Percentiles rank a stretch among this genome's conserved stretches.
Conservation (phyloP, 2,329 filamentous ascomycete genomes). For the Pseudogymnoascus sp. region DNA sequence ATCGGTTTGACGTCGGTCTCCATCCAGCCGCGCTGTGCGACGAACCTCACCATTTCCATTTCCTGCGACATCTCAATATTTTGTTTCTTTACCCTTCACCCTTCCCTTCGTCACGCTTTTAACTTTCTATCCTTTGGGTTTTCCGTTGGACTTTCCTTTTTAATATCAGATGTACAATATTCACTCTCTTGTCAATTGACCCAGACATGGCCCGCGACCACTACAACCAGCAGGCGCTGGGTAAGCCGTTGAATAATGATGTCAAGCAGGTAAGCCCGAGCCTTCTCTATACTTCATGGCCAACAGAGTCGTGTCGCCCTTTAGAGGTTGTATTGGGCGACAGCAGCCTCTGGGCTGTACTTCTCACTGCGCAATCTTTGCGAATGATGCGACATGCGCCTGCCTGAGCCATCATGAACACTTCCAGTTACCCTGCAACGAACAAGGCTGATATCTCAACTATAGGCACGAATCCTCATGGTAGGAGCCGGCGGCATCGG, state of each 20-base stretch:
- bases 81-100: neutral
- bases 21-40: constrained; percentile 5
- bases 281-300: neutral
- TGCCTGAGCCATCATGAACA: neutral
- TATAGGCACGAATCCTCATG: constrained; percentile 77
- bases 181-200: constrained; percentile 1
- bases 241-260: constrained; percentile 49
- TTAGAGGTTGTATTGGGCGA: neutral
- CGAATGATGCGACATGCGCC: constrained; percentile 1
- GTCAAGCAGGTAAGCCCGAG: constrained; percentile 56
- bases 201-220: constrained; percentile 37
- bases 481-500: constrained; percentile 96
- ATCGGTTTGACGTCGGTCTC: constrained; percentile 1
- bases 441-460: constrained; percentile 27
- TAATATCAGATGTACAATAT: constrained; percentile 9
- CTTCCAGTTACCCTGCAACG: constrained; percentile 2
- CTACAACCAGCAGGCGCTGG: constrained; percentile 58
- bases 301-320: neutral
- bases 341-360: neutral
- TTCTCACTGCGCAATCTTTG: neutral
- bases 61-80: neutral
- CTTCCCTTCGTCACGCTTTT: neutral
- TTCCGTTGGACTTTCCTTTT: neutral
- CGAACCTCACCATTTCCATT: neutral
- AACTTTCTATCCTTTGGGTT: neutral